A percentile compares a stretch with the other conserved stretches of the same genome.
Evolutionary conservation across 345 rosid genomes (phyloP).

Genomic region (Salix purpurea): DNA sequence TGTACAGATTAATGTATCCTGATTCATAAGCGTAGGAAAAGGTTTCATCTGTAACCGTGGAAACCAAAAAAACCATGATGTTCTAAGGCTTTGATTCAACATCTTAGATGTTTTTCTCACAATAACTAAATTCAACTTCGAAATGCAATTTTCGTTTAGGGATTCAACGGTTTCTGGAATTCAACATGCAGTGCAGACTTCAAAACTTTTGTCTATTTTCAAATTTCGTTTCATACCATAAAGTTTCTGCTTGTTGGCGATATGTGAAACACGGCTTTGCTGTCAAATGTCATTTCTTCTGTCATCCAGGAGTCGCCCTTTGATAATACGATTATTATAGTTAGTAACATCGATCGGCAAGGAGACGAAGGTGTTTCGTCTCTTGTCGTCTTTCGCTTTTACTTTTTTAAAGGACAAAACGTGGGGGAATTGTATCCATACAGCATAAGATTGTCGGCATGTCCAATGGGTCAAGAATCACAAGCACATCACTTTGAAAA

Average conservation of each 20-base stretch:
- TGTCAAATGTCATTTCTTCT: background rate
- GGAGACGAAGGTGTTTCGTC: too few relatives aligned
- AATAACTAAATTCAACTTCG: background rate
- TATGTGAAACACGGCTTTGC: background rate
- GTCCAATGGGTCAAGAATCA: too few relatives aligned
- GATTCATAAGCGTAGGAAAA: slow-evolving; percentile 7
- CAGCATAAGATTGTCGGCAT: too few relatives aligned
- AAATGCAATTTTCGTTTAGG: background rate
- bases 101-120: slow-evolving; percentile 6
- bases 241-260: background rate
- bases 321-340: background rate
- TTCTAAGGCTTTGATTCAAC: slow-evolving; percentile 4
- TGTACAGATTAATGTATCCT: slow-evolving; percentile 37
- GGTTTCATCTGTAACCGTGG: slow-evolving; percentile 21
- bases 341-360: too few relatives aligned
- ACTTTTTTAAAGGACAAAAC: too few relatives aligned
- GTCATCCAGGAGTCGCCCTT: background rate
- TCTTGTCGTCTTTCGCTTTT: too few relatives aligned
- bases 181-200: background rate
- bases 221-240: background rate
- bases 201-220: background rate
- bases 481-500: too few relatives aligned
- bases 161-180: background rate
- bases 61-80: slow-evolving; percentile 11
- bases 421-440: too few relatives aligned